Evolutionary conservation across 2,329 filamentous ascomycete species (phyloP), one percentile per base, ranked within the genome.

Genomic region (Peltaster fructicola): DNA sequence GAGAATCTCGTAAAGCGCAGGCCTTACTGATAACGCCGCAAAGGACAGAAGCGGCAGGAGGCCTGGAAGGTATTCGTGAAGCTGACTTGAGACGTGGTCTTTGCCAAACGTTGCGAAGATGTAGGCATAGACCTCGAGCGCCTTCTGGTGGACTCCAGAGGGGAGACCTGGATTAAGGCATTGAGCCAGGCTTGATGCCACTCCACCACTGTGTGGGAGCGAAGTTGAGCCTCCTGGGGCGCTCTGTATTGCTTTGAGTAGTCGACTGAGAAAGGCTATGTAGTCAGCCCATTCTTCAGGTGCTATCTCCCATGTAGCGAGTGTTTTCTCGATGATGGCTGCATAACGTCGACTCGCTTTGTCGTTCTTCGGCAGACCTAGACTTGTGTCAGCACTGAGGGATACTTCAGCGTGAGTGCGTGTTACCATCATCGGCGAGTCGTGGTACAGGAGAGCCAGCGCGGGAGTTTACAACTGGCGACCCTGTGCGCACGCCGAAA

Each of bases 211-310:
- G 42, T 84, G 72, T 8, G 88, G 85, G 30, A 98, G 73, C 16
- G 71, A 57, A 6, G 68, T 65, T 28, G 73, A 66, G 30, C 69
- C 71, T 21, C 73, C 57, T 13, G 80, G 80, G 35, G 84, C 79
- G 21, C 77, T 70, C 67, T 98, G 88, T 12, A 98, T 63, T 17
- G 85, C 81, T 69, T 93, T 95, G 33, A 92, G 61, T 23, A 98
- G 62, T 33, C 81, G 72, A 47, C 79, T 90, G 28, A 98, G 58
- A 49, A 95, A 98, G 10, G 85, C 92, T 44, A 98, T 98, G 48
- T 98, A 98, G 56, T 98, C 88, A 23, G 90, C 88, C 88, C 88
- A 98, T 69, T 98, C 88, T 54, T 95, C 82, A 39, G 93, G 63
- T 15, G 81, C 73, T 9, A 80, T 84, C 48, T 98, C 88, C 57